These are phyloP conservation scores for Phoma herbarum DNA, from an alignment of 2,329 filamentous ascomycete species.

Conservation along the genomic window DNA sequence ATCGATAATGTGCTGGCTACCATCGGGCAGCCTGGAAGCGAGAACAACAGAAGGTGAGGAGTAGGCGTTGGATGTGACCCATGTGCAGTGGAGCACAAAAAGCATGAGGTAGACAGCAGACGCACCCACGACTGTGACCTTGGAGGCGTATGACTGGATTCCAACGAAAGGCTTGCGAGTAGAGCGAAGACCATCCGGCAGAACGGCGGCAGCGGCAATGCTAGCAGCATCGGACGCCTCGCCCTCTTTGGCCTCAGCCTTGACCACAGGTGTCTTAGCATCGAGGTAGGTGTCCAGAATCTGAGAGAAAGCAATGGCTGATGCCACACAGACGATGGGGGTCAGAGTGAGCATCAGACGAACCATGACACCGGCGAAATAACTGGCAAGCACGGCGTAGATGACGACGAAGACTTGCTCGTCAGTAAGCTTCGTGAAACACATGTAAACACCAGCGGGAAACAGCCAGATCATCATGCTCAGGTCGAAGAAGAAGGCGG, in stretches of 20 bases:
- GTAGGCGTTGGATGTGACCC: constrained; percentile 99
- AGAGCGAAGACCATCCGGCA: constrained; percentile 70
- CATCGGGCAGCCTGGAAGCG: constrained; percentile 89
- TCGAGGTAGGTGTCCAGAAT: constrained; percentile 88
- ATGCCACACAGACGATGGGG: constrained; percentile 93
- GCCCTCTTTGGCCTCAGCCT: constrained; percentile 59
- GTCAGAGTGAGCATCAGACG: constrained; percentile 98
- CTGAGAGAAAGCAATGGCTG: constrained; percentile 85
- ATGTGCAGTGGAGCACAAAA: constrained; percentile 97
- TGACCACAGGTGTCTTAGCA: constrained; percentile 64
- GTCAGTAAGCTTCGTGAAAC: constrained; percentile 91
- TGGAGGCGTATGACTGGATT: constrained; percentile 82
- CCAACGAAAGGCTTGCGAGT: constrained; percentile 79
- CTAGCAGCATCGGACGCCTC: constrained; percentile 43
- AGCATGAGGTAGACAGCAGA: constrained; percentile 84
- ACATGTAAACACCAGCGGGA: constrained; percentile 97
- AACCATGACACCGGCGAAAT: constrained; percentile 99
- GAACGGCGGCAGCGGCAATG: constrained; percentile 60
- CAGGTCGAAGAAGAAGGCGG: constrained; percentile 98
- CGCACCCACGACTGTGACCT: constrained; percentile 75
- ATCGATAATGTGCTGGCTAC: constrained; percentile 97
- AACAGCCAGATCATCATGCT: constrained; percentile 99
- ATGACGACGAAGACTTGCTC: constrained; percentile 99
- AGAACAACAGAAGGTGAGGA: constrained; percentile 97
- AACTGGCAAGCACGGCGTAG: constrained; percentile 94